phyloP scores from a whole-genome alignment of 2,329 filamentous ascomycete species.

The Pestalotiopsis sp. region DNA sequence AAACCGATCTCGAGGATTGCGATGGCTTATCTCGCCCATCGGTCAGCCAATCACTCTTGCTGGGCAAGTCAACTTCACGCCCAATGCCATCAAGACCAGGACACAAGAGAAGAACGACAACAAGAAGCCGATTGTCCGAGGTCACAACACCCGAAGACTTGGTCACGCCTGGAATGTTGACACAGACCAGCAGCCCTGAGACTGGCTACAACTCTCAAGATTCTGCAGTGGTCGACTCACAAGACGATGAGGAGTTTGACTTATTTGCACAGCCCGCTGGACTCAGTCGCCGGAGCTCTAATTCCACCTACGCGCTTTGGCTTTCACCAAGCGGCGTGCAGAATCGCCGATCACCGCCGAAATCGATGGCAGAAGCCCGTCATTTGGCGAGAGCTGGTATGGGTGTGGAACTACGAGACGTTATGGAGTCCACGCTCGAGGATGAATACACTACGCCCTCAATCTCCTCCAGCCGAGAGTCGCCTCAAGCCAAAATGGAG shows the following conservation, averaged over 20 bases:
- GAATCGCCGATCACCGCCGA: background rate
- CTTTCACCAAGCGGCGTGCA: background rate
- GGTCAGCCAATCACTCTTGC: background rate
- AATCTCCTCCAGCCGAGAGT: background rate
- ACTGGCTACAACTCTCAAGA: background rate
- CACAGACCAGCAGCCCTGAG: background rate
- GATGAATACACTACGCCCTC: background rate
- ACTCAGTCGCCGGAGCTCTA: background rate
- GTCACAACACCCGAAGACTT: slow-evolving; percentile 31
- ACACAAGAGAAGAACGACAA: slow-evolving; percentile 21
- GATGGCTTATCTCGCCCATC: background rate
- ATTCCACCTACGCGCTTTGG: background rate
- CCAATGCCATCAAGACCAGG: slow-evolving; percentile 13
- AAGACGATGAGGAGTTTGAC: background rate
- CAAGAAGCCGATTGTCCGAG: slow-evolving; percentile 30
- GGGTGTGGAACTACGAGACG: background rate
- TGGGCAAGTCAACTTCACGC: background rate
- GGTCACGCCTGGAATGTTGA: background rate
- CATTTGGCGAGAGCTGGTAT: background rate
- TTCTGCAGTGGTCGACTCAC: background rate
- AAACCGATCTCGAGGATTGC: background rate
- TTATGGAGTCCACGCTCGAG: background rate
- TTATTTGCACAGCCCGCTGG: background rate
- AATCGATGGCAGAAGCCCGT: background rate
- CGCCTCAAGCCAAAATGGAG: background rate